Evolutionary conservation across 768 basidiomycete species (phyloP).

Genomic region (Pilatotrama ljubarskyi): DNA sequence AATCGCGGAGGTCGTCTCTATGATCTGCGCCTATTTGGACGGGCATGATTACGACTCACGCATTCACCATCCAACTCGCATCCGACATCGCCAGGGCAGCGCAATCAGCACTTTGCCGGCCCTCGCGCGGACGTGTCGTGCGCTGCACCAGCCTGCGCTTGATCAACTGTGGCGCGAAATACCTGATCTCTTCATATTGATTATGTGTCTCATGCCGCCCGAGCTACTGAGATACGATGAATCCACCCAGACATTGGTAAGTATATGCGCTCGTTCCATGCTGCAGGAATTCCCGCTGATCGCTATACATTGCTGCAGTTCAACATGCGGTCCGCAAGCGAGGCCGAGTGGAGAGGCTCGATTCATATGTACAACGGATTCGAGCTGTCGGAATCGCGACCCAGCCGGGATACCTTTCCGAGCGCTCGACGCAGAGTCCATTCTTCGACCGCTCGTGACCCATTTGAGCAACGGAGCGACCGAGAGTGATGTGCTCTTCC

Average conservation of each 20-base stretch:
- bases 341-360: background rate
- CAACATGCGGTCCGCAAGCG: background rate
- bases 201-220: background rate
- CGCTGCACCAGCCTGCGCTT: background rate
- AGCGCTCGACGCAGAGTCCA: background rate
- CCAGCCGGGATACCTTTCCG: background rate
- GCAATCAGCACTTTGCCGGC: background rate
- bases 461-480: background rate
- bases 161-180: slow-evolving; percentile 4
- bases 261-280: background rate
- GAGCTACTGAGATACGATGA: background rate
- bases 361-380: background rate
- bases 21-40: background rate
- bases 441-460: background rate
- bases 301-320: too few species aligned
- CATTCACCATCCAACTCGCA: background rate
- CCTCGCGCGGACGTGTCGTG: slow-evolving; percentile 2
- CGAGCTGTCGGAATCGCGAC: background rate
- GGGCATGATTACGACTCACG: background rate
- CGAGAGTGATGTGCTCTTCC: background rate
- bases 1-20: background rate
- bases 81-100: background rate
- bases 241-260: too few species aligned
- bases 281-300: too few species aligned
- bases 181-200: background rate